Base-by-base conservation (phyloP, 164 flowering plant species). In the Magnolia changhungtana region DNA sequence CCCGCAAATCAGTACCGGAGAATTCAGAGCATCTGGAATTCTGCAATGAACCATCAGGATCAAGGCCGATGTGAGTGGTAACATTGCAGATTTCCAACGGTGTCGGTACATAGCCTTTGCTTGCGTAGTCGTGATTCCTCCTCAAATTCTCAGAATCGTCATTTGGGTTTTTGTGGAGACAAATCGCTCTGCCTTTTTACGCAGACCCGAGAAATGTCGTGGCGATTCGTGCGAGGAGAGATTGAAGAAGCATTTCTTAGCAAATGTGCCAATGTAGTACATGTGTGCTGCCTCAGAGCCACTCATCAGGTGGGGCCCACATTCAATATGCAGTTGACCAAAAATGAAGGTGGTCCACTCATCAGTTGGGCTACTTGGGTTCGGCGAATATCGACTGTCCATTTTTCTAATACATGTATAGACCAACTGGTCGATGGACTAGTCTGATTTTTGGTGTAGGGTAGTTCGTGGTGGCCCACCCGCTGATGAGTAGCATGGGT, bases 21-120 rank as follows among this genome's bases (percentile, higher is more conserved):
- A 76, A 75, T 27, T 59, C 72, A 2, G 10, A 79, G 50, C 69
- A 55, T 63, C 79, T 81, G 77, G 80, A 78, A 71, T 79, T 83
- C 11, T 37, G 79, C 72, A 59, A 80, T 19, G 66, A 83, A 49
- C 65, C 75, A 8, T 75, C 80, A 9, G 84, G 83, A 61, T 72
- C 80, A 10, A 74, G 78, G 65, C 77, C 74, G 18, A 55, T 65
- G 87, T 85, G 70, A 85, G 84, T 79, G 67, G 0, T 14, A 37
- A 9, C 21, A 68, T 7, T 11, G 19, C 49, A 16, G n/a, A 23
- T 16, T 29, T 68, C 19, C 71, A 24, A 27, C 29, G 29, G 29
- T 27, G 29, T 27, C 29, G 29, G 29, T 1, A 1, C 29, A 27
- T 27, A 11, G 4, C 23, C 10, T 65, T 23, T 65, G 4, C 31